These are phyloP conservation scores for Sclerotinia glacialis DNA, from an alignment of 2,329 filamentous ascomycete species.

Conservation along the genomic window DNA sequence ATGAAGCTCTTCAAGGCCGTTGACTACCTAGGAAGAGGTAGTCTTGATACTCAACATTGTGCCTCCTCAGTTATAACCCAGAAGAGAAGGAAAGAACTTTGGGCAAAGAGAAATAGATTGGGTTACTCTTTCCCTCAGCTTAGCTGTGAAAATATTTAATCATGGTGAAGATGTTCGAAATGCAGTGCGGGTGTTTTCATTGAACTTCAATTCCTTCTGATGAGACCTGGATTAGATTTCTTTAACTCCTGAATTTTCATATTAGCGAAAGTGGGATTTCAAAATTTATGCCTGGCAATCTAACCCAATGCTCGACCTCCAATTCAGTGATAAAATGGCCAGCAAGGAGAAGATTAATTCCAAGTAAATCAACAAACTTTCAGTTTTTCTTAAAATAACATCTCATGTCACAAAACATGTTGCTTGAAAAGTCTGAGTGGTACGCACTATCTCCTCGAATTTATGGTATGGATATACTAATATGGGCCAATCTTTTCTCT, in stretches of 20 bases:
- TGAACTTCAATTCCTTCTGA: not conserved
- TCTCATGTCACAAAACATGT: too few relatives aligned
- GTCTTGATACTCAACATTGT: not conserved
- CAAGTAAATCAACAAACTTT: not conserved
- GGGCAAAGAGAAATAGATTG: not conserved
- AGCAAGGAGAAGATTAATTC: not conserved
- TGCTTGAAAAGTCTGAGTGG: too few relatives aligned
- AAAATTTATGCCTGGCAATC: not conserved
- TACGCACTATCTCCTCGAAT: too few relatives aligned
- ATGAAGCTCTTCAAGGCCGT: not conserved
- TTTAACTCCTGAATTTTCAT: not conserved
- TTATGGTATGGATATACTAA: too few relatives aligned
- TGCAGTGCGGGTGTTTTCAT: not conserved
- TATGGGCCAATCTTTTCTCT: too few relatives aligned
- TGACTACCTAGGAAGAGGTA: not conserved
- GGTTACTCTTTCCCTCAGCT: not conserved
- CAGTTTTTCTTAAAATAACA: too few relatives aligned
- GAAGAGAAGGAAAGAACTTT: not conserved
- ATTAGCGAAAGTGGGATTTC: not conserved
- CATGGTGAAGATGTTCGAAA: too few relatives aligned
- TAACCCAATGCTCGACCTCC: not conserved
- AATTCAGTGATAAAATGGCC: not conserved
- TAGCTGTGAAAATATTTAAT: not conserved
- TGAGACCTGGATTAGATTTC: not conserved
- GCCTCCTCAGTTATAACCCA: not conserved